These are phyloP conservation scores for Phallus indusiatus DNA, from an alignment of 768 basidiomycete species.

Conservation along the genomic window DNA sequence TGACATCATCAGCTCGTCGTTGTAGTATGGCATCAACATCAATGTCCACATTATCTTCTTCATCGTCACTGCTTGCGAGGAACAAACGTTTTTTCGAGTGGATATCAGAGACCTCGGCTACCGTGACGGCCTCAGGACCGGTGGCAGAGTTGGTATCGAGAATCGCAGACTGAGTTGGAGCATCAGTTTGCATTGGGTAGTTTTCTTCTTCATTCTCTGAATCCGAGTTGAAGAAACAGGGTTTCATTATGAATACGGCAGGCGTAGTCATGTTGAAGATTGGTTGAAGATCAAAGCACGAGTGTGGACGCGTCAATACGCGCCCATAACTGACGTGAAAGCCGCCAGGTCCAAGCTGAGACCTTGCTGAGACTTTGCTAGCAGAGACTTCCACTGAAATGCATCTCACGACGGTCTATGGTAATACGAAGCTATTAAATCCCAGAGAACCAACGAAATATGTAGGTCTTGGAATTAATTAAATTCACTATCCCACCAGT, in stretches of 20 bases:
- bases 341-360: background rate
- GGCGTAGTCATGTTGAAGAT: background rate
- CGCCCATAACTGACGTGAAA: constrained; percentile 1
- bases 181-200: background rate
- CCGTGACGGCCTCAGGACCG: background rate
- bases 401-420: no score
- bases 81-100: constrained; percentile 27
- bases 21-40: constrained; percentile 10
- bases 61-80: constrained; percentile 36
- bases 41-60: constrained; percentile 17
- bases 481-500: background rate
- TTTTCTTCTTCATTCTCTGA: constrained; percentile 3
- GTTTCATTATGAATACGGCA: background rate
- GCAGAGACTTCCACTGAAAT: no score
- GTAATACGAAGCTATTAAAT: no score
- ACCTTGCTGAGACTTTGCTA: no score
- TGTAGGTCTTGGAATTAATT: no score
- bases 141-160: background rate
- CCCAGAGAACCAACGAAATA: no score
- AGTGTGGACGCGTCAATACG: constrained; percentile 7
- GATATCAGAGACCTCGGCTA: constrained; percentile 36
- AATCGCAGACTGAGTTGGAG: background rate
- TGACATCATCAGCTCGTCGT: constrained; percentile 11
- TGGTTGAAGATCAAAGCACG: background rate
- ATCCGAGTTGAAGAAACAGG: constrained; percentile 7